Base-by-base conservation (phyloP, 2,329 filamentous ascomycete genomes). In the Curvularia sp. region DNA sequence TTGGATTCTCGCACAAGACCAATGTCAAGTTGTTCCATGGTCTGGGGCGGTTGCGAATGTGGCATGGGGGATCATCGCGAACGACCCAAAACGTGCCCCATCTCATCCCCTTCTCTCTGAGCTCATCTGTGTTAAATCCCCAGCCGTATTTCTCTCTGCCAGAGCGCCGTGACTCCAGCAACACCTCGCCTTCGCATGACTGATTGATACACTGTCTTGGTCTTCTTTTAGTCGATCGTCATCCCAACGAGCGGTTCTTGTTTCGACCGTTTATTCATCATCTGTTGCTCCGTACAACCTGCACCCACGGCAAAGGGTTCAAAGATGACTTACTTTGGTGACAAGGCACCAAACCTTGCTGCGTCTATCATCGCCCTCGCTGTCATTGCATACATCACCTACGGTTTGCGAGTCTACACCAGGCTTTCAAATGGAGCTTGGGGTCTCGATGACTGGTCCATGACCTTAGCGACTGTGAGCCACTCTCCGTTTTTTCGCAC, bases 381-480 rank as follows among this genome's bases (percentile, higher is more conserved):
- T 24, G 51, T 50, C 13, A 49, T 55, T 22, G 55, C 55, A 2
- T 58, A 49, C 8, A 55, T 41, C 18, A 53, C 53, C 20, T 58
- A 55, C 8, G 51, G 55, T 8, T 24, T 58, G 46, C 51, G 55
- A 38, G 55, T 58, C n/a, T 55, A 58, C n/a, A 58, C 55, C 1
- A 55, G 55, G 48, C 39, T 58, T 35, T 51, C 55, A 4, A 58
- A 58, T 28, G 26, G 48, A 49, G 55, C 55, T n/a, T 58, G 55
- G 55, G 55, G 55, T 8, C 35, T 58, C 6, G 55, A 58, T 44
- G 55, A 58, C 26, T 58, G 55, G 55, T 49, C 51, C 24, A 58
- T 58, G 55, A 58, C 55, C 22, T n/a, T 48, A 26, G 55, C 55
- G 7, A 58, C 46, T 38, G 55, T 58, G 22, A 44, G 39, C 10